These are phyloP conservation scores for Colletotrichum sp. DNA, from an alignment of 2,329 filamentous ascomycete species.

Conservation along the genomic window DNA sequence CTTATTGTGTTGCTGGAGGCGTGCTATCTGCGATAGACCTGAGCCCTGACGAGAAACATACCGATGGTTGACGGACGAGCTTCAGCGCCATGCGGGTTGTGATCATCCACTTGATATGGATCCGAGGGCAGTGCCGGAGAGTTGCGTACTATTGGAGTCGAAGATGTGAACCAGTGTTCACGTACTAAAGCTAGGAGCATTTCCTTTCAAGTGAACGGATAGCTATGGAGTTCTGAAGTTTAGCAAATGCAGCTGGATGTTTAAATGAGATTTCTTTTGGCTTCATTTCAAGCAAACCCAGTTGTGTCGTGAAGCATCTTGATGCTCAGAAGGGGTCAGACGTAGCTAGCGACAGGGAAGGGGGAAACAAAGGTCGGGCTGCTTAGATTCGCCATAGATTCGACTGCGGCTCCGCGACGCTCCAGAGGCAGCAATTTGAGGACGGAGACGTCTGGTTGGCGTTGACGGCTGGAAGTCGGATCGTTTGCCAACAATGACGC, in stretches of 20 bases:
- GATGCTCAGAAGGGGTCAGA: not conserved
- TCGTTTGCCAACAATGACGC: not conserved
- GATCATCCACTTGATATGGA: not conserved
- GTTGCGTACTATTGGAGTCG: not conserved
- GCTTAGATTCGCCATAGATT: not conserved
- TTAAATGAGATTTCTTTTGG: not conserved
- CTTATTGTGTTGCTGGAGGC: not conserved
- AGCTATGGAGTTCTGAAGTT: not conserved
- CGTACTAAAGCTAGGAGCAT: not conserved
- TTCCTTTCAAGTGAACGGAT: not conserved
- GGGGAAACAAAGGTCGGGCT: too few relatives aligned
- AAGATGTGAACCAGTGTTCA: not conserved
- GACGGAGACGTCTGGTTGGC: not conserved
- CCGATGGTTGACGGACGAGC: not conserved
- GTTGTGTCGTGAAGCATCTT: not conserved
- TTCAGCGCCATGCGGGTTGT: not conserved
- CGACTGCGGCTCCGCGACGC: not conserved
- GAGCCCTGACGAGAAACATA: not conserved
- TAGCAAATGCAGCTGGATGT: not conserved
- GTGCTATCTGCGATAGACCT: not conserved
- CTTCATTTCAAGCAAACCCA: accelerated
- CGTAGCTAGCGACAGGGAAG: too few relatives aligned
- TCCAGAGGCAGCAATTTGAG: not conserved
- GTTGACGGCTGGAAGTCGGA: not conserved
- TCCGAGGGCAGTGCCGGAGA: not conserved